phyloP scores from a whole-genome alignment of 306 rosid species.

The Purshia tridentata region DNA sequence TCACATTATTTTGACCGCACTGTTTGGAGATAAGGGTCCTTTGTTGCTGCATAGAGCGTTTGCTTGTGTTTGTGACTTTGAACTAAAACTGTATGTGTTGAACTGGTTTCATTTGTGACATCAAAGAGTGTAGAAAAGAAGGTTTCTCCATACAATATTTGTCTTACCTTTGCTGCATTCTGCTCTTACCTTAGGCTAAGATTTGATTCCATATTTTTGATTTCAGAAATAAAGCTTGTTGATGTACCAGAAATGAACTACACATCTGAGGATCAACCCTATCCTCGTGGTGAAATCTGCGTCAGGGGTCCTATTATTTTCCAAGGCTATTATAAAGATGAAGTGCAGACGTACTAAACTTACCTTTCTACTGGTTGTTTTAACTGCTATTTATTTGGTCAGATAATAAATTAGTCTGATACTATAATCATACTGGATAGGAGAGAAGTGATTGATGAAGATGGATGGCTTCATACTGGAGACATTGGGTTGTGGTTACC shows the following conservation, averaged over 20 bases:
- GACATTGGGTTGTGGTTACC: conserved; percentile 88
- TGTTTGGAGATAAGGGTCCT: background rate
- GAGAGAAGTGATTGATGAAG: conserved; percentile 89
- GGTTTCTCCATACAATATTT: conserved; percentile 12
- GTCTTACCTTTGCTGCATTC: conserved; percentile 6
- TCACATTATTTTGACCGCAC: background rate
- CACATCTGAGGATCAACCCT: conserved; percentile 77
- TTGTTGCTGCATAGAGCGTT: background rate
- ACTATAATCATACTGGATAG: conserved; percentile 43
- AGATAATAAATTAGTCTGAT: conserved; percentile 27
- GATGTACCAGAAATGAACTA: conserved; percentile 98
- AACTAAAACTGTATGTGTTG: background rate
- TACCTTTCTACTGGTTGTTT: conserved; percentile 34
- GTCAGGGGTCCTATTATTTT: conserved; percentile 92
- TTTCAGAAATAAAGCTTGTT: conserved; percentile 91
- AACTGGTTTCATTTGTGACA: background rate
- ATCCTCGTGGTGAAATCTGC: conserved; percentile 99
- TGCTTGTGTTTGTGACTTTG: conserved; percentile 4
- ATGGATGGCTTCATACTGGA: conserved; percentile 96
- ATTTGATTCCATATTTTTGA: conserved; percentile 25
- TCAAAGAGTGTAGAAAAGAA: conserved; percentile 21
- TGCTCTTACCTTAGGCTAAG: conserved; percentile 21
- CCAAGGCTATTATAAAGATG: conserved; percentile 86
- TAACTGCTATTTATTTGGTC: conserved; percentile 16
- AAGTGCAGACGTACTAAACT: conserved; percentile 74